Conservation (phyloP, 768 basidiomycete species). For the Suillus americanus region DNA sequence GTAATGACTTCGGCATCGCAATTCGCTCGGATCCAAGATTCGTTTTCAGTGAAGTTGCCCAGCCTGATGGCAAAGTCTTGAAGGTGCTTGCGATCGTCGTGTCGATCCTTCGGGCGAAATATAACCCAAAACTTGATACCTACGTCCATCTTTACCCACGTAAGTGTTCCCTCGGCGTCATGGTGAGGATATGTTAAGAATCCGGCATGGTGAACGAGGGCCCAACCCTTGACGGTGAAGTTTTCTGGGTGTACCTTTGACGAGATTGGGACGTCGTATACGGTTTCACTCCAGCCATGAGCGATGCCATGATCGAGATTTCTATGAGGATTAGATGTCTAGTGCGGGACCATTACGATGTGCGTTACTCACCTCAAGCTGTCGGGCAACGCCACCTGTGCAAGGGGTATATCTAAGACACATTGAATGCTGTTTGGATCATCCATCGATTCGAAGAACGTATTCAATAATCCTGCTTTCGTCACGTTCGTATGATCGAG, state of each 20-base stretch:
- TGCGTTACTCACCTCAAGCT: background rate
- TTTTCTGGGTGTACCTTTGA: background rate
- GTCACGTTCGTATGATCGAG: background rate
- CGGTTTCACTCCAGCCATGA: background rate
- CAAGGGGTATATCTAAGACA: background rate
- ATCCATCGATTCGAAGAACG: background rate
- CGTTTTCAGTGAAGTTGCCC: background rate
- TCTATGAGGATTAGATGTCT: background rate
- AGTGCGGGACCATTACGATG: accelerated
- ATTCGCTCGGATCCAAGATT: background rate
- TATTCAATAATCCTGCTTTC: background rate
- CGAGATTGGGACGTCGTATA: background rate
- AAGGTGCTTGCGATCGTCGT: background rate
- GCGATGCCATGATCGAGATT: background rate
- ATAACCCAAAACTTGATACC: background rate
- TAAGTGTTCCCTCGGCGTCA: background rate
- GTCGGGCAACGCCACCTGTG: background rate
- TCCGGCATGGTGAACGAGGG: conserved; percentile 10
- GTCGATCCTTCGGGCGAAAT: background rate
- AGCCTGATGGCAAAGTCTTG: background rate
- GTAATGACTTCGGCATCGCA: background rate
- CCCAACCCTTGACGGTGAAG: conserved; percentile 2
- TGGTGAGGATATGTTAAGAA: conserved; percentile 12
- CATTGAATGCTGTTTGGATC: background rate
- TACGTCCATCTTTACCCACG: background rate